Evolutionary conservation across 2,329 filamentous ascomycete species (phyloP), one percentile per base, ranked within the genome.

Genomic region (Fusarium austroafricanum): DNA sequence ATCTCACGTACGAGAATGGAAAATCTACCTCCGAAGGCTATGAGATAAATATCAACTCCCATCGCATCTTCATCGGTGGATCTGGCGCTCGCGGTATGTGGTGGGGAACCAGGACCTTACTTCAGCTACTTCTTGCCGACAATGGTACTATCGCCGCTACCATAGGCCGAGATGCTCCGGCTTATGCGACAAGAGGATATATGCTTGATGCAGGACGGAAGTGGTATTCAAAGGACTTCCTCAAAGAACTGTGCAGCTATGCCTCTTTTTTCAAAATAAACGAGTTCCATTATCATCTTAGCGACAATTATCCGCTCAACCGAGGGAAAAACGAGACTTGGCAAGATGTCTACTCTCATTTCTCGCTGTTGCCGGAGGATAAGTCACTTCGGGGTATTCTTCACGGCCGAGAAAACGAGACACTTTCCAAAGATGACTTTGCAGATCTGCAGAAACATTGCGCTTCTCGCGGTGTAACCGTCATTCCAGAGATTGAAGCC

Each of bases 241-340:
- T 65, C 6, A 60, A 65, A 1, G 60, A 65, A 2, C 6, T 65
- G 0, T 65, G 61, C 42, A 65, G 61, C 10, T 65, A 65, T 4
- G 60, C 61, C 3, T 65, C 61, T 10, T 65, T 65, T 40, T 65
- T 65, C 21, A 65, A 65, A n/a, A 65, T 65, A 53, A 65, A 60
- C 12, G 61, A 65, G 21, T 65, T 65, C 9, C 61, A 65, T 1
- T 65, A 65, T 2, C 61, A 65, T 6, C 60, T 65, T 2, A 65
- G 61, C 6, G 61, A 65, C 10, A 65, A 65, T 6, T 65, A 65
- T 21, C 61, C 61, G 4, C 53, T 65, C 1, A 65, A 65, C 2
- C 61, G 61, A 5, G 61, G 61, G 9, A 65, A 65, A 14, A 65
- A 65, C 2, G 60, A 65, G 5, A 65, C 53, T 42, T 65, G 61